Percentiles rank a stretch among this genome's conserved stretches.
Evolutionary conservation across 192 early-diverging fungal species (phyloP).

Genomic region (Rhizophagus clarus): DNA sequence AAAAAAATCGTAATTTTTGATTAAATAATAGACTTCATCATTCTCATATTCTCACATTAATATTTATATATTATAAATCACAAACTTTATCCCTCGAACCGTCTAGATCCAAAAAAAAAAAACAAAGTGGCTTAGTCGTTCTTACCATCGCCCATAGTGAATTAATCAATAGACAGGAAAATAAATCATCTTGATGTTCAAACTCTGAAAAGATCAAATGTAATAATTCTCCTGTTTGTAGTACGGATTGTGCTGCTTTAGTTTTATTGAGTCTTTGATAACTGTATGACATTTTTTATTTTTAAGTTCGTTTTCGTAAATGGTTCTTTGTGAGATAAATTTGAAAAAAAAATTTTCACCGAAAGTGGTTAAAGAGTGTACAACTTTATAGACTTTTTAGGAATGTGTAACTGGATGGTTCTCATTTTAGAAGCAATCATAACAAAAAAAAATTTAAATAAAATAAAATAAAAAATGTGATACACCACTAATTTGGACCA

Average conservation of each 20-base stretch:
- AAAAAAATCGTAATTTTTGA: not conserved
- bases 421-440: not conserved
- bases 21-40: not conserved
- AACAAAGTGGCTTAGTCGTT: not conserved
- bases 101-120: not conserved
- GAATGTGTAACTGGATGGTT: not conserved
- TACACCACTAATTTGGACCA: too few relatives aligned
- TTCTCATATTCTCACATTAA: not conserved
- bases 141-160: slow-evolving; percentile 18
- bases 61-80: not conserved
- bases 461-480: too few relatives aligned
- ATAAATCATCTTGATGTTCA: slow-evolving; percentile 19
- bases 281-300: not conserved
- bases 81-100: not conserved
- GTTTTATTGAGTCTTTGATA: not conserved
- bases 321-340: not conserved
- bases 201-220: slow-evolving; percentile 15
- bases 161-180: slow-evolving; percentile 8
- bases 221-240: not conserved
- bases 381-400: not conserved
- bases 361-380: not conserved
- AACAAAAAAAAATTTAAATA: not conserved
- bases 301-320: not conserved
- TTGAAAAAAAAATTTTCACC: not conserved
- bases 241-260: slow-evolving; percentile 8